Percentiles rank a stretch among this genome's conserved stretches.
phyloP scores from a whole-genome alignment of 371 early-diverging fungal species.

The Nematocida ausubeli region DNA sequence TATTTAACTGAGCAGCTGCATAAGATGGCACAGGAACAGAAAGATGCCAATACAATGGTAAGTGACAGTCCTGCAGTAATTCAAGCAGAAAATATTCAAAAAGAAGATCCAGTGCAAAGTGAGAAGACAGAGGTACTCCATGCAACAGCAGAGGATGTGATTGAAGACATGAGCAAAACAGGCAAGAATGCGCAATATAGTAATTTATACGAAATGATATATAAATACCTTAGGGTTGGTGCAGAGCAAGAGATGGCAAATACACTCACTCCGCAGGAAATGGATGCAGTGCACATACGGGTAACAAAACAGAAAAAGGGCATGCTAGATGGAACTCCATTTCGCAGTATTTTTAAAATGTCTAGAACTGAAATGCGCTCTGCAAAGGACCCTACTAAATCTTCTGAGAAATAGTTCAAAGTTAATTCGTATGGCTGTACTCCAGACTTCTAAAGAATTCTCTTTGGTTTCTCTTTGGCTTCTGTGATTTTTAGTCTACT shows the following conservation, averaged over 20 bases:
- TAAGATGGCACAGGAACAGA: not conserved
- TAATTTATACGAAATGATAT: conserved; percentile 51
- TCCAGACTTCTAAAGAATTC: no score
- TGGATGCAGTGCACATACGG: conserved; percentile 41
- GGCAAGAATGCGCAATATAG: not conserved
- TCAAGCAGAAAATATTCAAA: not conserved
- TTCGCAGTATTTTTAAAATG: conserved; percentile 35
- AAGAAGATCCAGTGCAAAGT: not conserved
- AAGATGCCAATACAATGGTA: not conserved
- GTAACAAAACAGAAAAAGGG: conserved; percentile 37
- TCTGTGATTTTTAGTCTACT: no score
- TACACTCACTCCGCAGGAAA: conserved; percentile 35
- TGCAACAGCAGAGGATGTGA: not conserved
- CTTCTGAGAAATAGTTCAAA: not conserved
- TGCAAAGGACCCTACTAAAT: not conserved
- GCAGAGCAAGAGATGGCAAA: conserved; percentile 28
- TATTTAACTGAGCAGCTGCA: conserved; percentile 36
- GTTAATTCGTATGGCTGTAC: no score
- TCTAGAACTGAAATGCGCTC: conserved; percentile 30
- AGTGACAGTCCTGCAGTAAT: not conserved
- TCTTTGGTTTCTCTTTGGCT: no score
- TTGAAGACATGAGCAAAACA: not conserved
- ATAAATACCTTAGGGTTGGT: conserved; percentile 24
- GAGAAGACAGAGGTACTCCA: not conserved
- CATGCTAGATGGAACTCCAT: not conserved